Base-by-base conservation (phyloP, 164 flowering plant genomes). In the Echeveria elegans region DNA sequence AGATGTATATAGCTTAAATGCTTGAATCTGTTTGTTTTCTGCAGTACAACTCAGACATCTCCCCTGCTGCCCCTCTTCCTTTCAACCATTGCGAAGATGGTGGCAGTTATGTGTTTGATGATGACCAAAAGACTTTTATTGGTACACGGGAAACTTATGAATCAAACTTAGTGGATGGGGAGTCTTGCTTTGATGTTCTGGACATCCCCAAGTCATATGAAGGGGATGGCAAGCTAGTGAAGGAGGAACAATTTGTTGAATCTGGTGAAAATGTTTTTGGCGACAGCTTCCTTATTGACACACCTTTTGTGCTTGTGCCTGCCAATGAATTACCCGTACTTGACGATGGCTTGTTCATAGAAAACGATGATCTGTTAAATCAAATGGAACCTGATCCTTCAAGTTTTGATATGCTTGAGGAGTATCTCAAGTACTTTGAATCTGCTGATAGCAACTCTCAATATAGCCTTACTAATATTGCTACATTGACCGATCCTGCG, bases 241-340 rank as follows among this genome's bases (percentile, higher is more conserved):
- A 76, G 60, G 66, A 72, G 68, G 86, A 77, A 67, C 75, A 70
- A 63, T 58, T 56, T 66, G 67, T 38, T 30, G 75, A 77, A 68
- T 26, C 50, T 43, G 31, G n/a, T 40, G 34, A 30, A 36, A 61
- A 61, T 61, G 30, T 36, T 36, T 30, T 61, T 23, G 64, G 31
- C 16, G 19, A 36, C 8, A 61, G 36, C 40, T 61, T 30, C n/a
- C 40, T 15, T 9, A 6, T 61, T 29, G 36, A 31, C 40, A 36
- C 15, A 30, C 36, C 37, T 61, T 36, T 15, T 61, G 10, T n/a
- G 21, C 6, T 15, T 61, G 10, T n/a, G 21, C 6, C 23, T 61
- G 64, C 40, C 64, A n/a, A 30, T 9, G 10, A 60, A n/a, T 19
- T 28, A 15, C 64, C 36, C n/a, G 38, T 36, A 61, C 40, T 36